These are phyloP conservation scores for Dictyostelium discoideum DNA, from an alignment of 78 protist genomes.

Conservation along the genomic window dicty_2.7 NC_007089.4:2627501-2628000, in stretches of 20 bases:
- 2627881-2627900: conserved; percentile 35
- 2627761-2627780: conserved; percentile 1
- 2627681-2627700: conserved; percentile 85
- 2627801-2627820: conserved; percentile 70
- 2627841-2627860: conserved; percentile 69
- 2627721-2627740: conserved; percentile 51
- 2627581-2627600: not conserved
- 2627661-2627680: not conserved
- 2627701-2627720: conserved; percentile 46
- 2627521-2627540: not conserved
- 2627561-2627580: too few relatives aligned
- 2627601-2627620: not conserved
- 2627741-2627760: conserved; percentile 32
- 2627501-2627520: conserved; percentile 23
- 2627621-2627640: conserved; percentile 78
- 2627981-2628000: conserved; percentile 74
- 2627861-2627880: conserved; percentile 83
- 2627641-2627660: conserved; percentile 40
- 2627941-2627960: conserved; percentile 70
- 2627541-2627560: not conserved
- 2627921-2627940: conserved; percentile 40
- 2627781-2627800: not conserved
- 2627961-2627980: conserved; percentile 76
- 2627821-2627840: conserved; percentile 81
- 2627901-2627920: conserved; percentile 55